Conservation (phyloP, 2,329 filamentous ascomycete species). For the Colletotrichum navitas region DNA sequence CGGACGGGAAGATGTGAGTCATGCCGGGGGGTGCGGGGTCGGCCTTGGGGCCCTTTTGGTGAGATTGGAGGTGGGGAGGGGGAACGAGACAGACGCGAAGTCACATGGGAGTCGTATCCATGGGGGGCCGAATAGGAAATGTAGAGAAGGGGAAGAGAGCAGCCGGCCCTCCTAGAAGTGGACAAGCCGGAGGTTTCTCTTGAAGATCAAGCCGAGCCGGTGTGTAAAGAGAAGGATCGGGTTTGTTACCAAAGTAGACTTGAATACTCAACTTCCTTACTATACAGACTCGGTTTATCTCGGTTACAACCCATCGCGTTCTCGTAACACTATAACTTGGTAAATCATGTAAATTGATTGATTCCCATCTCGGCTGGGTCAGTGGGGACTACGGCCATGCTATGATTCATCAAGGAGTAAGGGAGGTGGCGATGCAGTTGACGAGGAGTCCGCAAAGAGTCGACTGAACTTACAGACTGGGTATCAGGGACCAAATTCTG, state of each 20-base stretch:
- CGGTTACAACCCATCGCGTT: background rate
- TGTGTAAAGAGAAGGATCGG: background rate
- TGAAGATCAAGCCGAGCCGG: background rate
- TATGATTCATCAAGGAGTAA: background rate
- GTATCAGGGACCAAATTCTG: background rate
- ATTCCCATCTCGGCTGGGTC: background rate
- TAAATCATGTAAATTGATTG: background rate
- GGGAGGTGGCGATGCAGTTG: background rate
- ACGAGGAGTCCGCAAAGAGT: background rate
- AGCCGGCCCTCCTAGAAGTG: background rate
- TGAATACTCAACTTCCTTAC: background rate
- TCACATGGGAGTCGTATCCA: constrained; percentile 45
- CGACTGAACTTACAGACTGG: background rate
- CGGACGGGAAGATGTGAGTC: constrained; percentile 46
- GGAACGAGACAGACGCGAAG: constrained; percentile 49
- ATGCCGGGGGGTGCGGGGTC: constrained; percentile 41
- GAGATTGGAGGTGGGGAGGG: background rate
- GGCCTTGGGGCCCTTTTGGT: background rate
- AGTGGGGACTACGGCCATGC: background rate
- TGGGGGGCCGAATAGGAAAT: background rate
- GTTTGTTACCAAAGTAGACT: background rate
- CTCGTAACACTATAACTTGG: too few species aligned
- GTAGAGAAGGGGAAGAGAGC: background rate
- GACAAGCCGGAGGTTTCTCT: background rate
- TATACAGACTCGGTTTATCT: background rate